Evolutionary conservation across 345 rosid genomes (phyloP).

Genomic region (Cardamine occulta): DNA sequence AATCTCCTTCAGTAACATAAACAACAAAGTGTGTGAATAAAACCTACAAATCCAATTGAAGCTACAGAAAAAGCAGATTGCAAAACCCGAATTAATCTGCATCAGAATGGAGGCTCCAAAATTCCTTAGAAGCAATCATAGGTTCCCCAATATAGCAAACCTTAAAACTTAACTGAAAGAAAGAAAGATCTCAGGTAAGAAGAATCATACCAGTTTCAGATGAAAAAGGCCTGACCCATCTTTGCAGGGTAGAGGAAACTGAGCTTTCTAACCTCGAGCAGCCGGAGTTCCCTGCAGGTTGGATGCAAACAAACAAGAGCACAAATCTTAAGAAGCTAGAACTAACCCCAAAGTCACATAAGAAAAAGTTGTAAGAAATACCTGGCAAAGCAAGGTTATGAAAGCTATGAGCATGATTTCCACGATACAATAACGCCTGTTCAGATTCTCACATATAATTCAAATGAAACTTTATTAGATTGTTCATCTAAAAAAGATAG

Average conservation of each 20-base stretch:
- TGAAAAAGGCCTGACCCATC: slow-evolving; percentile 63
- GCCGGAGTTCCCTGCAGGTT: slow-evolving; percentile 49
- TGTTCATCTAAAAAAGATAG: neutral
- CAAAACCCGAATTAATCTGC: neutral
- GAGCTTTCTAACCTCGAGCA: slow-evolving; percentile 35
- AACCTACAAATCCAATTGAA: neutral
- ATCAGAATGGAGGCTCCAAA: neutral
- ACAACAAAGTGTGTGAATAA: slow-evolving; percentile 26
- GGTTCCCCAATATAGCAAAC: neutral
- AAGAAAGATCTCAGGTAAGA: neutral
- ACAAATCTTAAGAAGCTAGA: neutral
- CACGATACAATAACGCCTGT: slow-evolving; percentile 52
- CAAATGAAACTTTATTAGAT: slow-evolving; percentile 21
- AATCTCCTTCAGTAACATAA: slow-evolving; percentile 53
- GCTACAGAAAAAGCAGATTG: slow-evolving; percentile 7
- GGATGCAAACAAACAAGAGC: slow-evolving; percentile 18
- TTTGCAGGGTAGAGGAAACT: slow-evolving; percentile 43
- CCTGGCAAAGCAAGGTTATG: slow-evolving; percentile 55
- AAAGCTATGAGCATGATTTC: slow-evolving; percentile 53
- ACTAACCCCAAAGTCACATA: neutral
- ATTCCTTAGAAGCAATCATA: slow-evolving; percentile 1
- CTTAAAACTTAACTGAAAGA: neutral
- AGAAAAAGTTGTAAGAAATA: slow-evolving; percentile 23
- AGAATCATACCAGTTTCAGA: slow-evolving; percentile 62
- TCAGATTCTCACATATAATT: slow-evolving; percentile 23